phyloP scores from a whole-genome alignment of 345 rosid genomes.

The Lumnitzera racemosa region DNA sequence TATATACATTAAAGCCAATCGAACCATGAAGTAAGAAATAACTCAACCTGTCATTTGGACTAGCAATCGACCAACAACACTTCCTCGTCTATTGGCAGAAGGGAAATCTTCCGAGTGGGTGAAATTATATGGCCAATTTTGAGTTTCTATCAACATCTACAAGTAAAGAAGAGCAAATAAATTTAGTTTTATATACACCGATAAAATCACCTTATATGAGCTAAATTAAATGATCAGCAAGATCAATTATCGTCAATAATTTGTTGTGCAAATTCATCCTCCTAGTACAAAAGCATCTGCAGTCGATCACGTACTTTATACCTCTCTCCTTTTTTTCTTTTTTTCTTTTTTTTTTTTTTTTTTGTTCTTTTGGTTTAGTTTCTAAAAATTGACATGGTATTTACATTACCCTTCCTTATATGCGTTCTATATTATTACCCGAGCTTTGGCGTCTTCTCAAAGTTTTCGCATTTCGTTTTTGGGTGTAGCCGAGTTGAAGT shows the following conservation, averaged over 20 bases:
- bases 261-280: not conserved
- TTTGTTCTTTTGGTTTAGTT: too few species aligned
- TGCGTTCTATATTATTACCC: constrained; percentile 10
- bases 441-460: constrained; percentile 37
- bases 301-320: not conserved
- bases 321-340: not conserved
- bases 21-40: not conserved
- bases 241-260: too few species aligned
- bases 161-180: not conserved
- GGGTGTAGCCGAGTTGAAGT: constrained; percentile 21
- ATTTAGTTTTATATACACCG: not conserved
- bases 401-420: too few species aligned
- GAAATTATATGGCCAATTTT: constrained; percentile 32
- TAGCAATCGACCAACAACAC: constrained; percentile 16
- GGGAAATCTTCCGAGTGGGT: constrained; percentile 24
- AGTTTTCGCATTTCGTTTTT: constrained; percentile 2
- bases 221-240: too few species aligned
- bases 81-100: constrained; percentile 15
- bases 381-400: too few species aligned
- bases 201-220: not conserved
- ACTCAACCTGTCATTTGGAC: constrained; percentile 14
- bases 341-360: too few species aligned
- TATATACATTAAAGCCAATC: too few species aligned
- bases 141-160: constrained; percentile 20
- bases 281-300: too few species aligned